Percentiles rank a stretch among this genome's conserved stretches.
These are phyloP conservation scores for Acanthamoeba sp. DNA, from an alignment of 208 protist species.

Conservation along the genomic window DNA sequence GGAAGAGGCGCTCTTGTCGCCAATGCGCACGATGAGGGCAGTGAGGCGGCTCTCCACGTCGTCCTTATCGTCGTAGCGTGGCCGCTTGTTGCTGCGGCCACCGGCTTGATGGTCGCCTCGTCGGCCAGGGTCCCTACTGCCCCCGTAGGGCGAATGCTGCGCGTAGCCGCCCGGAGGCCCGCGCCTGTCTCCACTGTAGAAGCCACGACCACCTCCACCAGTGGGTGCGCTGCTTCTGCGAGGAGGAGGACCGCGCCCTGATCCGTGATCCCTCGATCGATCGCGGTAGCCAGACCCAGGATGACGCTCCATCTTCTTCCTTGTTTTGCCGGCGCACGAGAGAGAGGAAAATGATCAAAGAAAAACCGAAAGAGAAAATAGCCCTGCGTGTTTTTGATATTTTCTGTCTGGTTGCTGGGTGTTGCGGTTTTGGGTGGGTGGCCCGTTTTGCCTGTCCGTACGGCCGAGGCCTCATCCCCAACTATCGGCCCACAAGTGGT, in stretches of 20 bases:
- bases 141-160: neutral
- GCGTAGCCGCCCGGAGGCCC: too few species aligned
- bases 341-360: too few species aligned
- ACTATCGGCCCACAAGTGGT: too few species aligned
- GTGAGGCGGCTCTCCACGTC: constrained; percentile 16
- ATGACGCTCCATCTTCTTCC: neutral
- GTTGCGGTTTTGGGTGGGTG: too few species aligned
- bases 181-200: neutral
- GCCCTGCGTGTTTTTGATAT: too few species aligned
- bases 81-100: neutral
- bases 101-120: neutral
- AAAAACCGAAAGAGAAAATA: too few species aligned
- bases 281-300: neutral
- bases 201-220: neutral
- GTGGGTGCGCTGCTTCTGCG: neutral
- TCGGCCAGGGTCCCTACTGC: neutral
- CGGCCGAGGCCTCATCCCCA: too few species aligned
- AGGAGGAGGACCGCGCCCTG: neutral
- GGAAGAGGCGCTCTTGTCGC: constrained; percentile 47
- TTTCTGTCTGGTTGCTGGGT: too few species aligned
- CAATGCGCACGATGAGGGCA: constrained; percentile 45
- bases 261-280: neutral
- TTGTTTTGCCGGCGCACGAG: neutral
- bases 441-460: too few species aligned
- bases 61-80: constrained; percentile 12